Conservation (phyloP, 345 rosid genomes). For the Gossypium stocksii region DNA sequence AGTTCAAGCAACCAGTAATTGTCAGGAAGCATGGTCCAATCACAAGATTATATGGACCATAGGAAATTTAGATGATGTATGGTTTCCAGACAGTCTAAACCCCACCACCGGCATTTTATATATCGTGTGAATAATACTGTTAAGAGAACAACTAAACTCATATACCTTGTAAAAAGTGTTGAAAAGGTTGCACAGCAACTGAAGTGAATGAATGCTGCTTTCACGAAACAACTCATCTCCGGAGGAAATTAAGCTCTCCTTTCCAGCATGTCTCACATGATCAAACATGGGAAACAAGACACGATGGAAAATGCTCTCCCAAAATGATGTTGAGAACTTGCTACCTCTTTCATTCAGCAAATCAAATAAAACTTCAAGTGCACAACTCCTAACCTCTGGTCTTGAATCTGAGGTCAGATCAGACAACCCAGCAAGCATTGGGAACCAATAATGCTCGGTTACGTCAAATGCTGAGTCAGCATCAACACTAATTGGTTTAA, state of each 20-base stretch:
- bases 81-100: neutral
- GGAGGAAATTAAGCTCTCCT: slow-evolving; percentile 48
- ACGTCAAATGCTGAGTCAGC: slow-evolving; percentile 45
- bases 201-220: slow-evolving; percentile 66
- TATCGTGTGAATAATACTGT: slow-evolving; percentile 2
- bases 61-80: neutral
- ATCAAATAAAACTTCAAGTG: slow-evolving; percentile 76
- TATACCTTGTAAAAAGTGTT: slow-evolving; percentile 60
- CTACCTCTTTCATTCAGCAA: slow-evolving; percentile 73
- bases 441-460: slow-evolving; percentile 78
- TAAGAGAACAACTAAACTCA: slow-evolving; percentile 28
- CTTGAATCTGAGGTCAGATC: slow-evolving; percentile 68
- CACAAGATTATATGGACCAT: neutral
- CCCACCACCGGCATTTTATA: neutral
- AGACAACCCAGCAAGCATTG: slow-evolving; percentile 73
- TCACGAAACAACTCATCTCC: slow-evolving; percentile 72
- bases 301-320: slow-evolving; percentile 79
- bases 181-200: slow-evolving; percentile 90
- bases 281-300: slow-evolving; percentile 76
- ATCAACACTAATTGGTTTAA: slow-evolving; percentile 49
- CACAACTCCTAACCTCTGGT: slow-evolving; percentile 69
- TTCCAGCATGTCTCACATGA: slow-evolving; percentile 65
- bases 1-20: slow-evolving; percentile 11
- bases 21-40: slow-evolving; percentile 12
- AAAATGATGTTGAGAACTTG: slow-evolving; percentile 61